phyloP scores from a whole-genome alignment of 2,329 filamentous ascomycete species.

The Dactylonectria estremocensis region DNA sequence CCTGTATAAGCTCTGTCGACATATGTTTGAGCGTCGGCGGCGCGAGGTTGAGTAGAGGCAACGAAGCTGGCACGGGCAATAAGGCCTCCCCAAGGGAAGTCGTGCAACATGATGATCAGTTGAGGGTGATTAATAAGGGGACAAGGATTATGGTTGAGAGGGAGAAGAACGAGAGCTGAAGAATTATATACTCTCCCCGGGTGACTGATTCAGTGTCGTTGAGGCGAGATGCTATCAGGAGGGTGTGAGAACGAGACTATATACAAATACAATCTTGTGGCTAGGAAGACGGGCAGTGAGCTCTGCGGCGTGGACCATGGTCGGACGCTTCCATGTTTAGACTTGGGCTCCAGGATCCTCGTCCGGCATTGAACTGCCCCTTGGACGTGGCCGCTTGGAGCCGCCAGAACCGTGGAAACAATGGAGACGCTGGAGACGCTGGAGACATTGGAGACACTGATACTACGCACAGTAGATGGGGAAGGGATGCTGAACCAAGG shows the following conservation, averaged over 20 bases:
- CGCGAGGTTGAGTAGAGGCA: conserved; percentile 35
- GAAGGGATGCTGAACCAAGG: conserved; percentile 27
- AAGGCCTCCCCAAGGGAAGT: conserved; percentile 44
- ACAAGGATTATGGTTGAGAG: background rate
- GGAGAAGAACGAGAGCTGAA: conserved; percentile 2
- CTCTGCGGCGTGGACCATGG: conserved; percentile 13
- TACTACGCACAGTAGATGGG: background rate
- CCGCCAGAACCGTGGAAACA: conserved; percentile 34
- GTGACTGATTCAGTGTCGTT: conserved; percentile 33
- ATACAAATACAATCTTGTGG: conserved; percentile 26
- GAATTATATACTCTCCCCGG: conserved; percentile 23
- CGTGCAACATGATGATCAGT: conserved; percentile 41
- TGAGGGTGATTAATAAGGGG: background rate
- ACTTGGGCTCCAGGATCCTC: conserved; percentile 37
- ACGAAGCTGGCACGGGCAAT: conserved; percentile 39
- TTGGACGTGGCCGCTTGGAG: conserved; percentile 31
- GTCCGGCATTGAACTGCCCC: conserved; percentile 42
- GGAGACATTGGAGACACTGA: background rate
- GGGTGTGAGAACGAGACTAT: conserved; percentile 24
- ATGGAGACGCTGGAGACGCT: conserved; percentile 1
- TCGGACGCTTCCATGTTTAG: conserved; percentile 41
- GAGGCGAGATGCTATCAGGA: conserved; percentile 5
- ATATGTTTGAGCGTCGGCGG: conserved; percentile 48
- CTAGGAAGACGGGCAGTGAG: background rate
- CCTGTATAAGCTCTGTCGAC: conserved; percentile 51